Conservation (phyloP, 345 rosid species). For the Citrus glauca region DNA sequence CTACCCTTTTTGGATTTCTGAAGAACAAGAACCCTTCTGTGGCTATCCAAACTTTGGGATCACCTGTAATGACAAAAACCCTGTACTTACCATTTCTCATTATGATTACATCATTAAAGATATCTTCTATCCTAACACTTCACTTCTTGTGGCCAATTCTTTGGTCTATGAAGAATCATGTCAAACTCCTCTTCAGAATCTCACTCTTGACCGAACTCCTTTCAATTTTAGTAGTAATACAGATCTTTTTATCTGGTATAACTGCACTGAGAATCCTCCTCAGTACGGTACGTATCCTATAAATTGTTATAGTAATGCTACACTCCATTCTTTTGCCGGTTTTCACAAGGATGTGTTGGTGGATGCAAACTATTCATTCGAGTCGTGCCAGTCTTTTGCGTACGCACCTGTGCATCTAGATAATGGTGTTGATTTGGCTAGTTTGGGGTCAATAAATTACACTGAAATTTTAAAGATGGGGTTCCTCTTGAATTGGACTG, state of each 20-base stretch:
- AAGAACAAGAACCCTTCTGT: slow-evolving; percentile 41
- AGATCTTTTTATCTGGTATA: slow-evolving; percentile 38
- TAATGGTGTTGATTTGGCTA: background rate
- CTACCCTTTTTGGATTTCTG: slow-evolving; percentile 47
- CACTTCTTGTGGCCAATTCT: slow-evolving; percentile 33
- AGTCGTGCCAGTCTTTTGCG: slow-evolving; percentile 29
- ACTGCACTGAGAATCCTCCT: slow-evolving; percentile 29
- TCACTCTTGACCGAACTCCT: slow-evolving; percentile 44
- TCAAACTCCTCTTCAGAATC: slow-evolving; percentile 36
- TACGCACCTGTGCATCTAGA: slow-evolving; percentile 26
- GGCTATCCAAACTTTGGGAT: slow-evolving; percentile 48
- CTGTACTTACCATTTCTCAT: slow-evolving; percentile 41
- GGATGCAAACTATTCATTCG: background rate
- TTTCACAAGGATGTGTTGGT: slow-evolving; percentile 16
- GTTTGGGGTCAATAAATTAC: slow-evolving; percentile 14
- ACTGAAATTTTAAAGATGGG: slow-evolving; percentile 44
- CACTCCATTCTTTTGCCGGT: slow-evolving; percentile 32
- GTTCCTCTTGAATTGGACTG: slow-evolving; percentile 36
- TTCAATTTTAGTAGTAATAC: slow-evolving; percentile 26
- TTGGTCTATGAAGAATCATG: slow-evolving; percentile 32
- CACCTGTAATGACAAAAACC: slow-evolving; percentile 31
- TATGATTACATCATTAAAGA: slow-evolving; percentile 41
- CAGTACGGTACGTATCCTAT: slow-evolving; percentile 6
- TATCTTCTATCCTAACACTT: slow-evolving; percentile 32
- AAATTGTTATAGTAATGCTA: slow-evolving; percentile 29